These are phyloP conservation scores for Tubosaeta sp. DNA, from an alignment of 768 basidiomycete genomes.

Conservation along the genomic window DNA sequence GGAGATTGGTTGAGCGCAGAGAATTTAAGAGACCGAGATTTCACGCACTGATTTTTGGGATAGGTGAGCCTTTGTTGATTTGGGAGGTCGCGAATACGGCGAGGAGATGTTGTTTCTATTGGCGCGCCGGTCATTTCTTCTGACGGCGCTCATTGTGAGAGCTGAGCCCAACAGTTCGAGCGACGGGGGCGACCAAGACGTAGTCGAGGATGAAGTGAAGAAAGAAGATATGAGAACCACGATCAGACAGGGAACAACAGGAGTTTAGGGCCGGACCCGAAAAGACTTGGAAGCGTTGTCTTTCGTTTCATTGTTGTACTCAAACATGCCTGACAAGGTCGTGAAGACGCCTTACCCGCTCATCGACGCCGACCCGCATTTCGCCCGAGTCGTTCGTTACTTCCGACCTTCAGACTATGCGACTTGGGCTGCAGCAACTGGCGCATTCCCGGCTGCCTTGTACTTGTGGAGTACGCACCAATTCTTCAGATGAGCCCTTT, in stretches of 20 bases:
- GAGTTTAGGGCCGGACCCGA: constrained; percentile 30
- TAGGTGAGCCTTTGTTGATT: constrained; percentile 20
- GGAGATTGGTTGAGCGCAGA: constrained; percentile 11
- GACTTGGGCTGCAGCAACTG: constrained; percentile 75
- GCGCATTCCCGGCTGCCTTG: constrained; percentile 74
- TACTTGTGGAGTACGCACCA: constrained; percentile 72
- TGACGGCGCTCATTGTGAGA: constrained; percentile 52
- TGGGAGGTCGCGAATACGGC: constrained; percentile 50
- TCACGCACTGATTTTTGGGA: constrained; percentile 47
- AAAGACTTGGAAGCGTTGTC: constrained; percentile 7
- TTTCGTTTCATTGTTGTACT: constrained; percentile 3
- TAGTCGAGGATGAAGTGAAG: constrained; percentile 11
- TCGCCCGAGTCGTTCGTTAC: constrained; percentile 80
- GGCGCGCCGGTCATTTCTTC: constrained; percentile 40
- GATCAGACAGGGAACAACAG: constrained; percentile 14
- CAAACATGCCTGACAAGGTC: constrained; percentile 41
- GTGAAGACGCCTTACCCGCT: constrained; percentile 75
- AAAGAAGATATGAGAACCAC: constrained; percentile 22
- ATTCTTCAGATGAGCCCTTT: constrained; percentile 3
- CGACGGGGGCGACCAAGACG: not conserved
- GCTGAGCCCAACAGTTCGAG: constrained; percentile 4
- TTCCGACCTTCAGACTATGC: constrained; percentile 87
- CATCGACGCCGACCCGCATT: constrained; percentile 93
- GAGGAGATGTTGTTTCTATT: constrained; percentile 38
- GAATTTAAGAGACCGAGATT: not conserved